These are phyloP conservation scores for Jamesozyma rosinii DNA, from an alignment of 805 yeast genomes.

Conservation along the genomic window DNA sequence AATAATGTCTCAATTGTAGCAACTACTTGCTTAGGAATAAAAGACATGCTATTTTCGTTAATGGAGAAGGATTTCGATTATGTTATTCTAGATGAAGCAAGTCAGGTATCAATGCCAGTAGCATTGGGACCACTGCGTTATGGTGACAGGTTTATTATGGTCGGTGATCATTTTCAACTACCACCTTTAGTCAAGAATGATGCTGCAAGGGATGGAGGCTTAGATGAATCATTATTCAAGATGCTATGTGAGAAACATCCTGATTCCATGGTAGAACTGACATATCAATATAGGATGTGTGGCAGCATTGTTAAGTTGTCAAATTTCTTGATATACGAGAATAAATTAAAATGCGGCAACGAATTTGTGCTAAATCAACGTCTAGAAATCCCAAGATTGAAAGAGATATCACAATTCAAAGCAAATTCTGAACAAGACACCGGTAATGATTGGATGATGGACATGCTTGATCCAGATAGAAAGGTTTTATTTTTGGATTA, in stretches of 20 bases:
- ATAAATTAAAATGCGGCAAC: slow-evolving; percentile 68
- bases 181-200: slow-evolving; percentile 77
- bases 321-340: slow-evolving; percentile 68
- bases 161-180: slow-evolving; percentile 93
- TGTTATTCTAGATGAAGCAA: slow-evolving; percentile 93
- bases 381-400: slow-evolving; percentile 34
- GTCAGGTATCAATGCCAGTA: slow-evolving; percentile 87
- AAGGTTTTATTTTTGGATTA: slow-evolving; percentile 75
- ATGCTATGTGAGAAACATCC: slow-evolving; percentile 67
- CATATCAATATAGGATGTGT: slow-evolving; percentile 88
- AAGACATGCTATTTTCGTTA: slow-evolving; percentile 23
- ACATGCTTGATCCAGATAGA: slow-evolving; percentile 43
- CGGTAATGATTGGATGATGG: slow-evolving; percentile 42
- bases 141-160: slow-evolving; percentile 73
- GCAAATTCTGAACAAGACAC: not conserved
- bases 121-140: slow-evolving; percentile 79
- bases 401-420: slow-evolving; percentile 6
- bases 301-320: slow-evolving; percentile 77
- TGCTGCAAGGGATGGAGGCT: slow-evolving; percentile 46
- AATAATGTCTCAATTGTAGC: slow-evolving; percentile 69
- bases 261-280: slow-evolving; percentile 60
- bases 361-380: slow-evolving; percentile 50
- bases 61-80: slow-evolving; percentile 60
- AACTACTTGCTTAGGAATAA: slow-evolving; percentile 72
- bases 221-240: slow-evolving; percentile 71